Percentiles rank a stretch among this genome's conserved stretches.
Evolutionary conservation across 1,284 basidiomycete genomes (phyloP).

Genomic region (Tetrapyrgos nigripes): DNA sequence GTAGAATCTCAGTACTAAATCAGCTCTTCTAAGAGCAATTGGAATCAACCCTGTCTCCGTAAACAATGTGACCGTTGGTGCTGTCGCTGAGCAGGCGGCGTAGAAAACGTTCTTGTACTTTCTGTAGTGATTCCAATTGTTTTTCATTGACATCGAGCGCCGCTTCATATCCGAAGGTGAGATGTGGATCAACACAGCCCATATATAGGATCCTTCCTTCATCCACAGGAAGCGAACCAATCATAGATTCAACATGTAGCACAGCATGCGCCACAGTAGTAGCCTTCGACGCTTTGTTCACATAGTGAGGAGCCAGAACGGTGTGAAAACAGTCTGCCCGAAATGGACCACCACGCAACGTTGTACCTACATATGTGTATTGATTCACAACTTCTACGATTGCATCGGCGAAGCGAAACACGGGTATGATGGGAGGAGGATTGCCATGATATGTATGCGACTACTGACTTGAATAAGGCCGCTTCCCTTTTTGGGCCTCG

Average conservation of each 20-base stretch:
- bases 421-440: not conserved
- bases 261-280: constrained; percentile 2
- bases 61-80: no score
- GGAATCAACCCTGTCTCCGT: no score
- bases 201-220: constrained; percentile 10
- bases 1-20: no score
- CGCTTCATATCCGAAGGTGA: not conserved
- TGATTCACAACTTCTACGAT: not conserved
- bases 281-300: not conserved
- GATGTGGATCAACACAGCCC: constrained; percentile 2
- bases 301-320: not conserved
- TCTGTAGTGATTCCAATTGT: no score
- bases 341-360: not conserved
- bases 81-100: no score
- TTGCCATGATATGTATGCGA: not conserved
- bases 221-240: constrained; percentile 2
- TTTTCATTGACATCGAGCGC: no score
- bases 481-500: no score
- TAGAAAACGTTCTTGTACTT: no score
- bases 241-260: constrained; percentile 13
- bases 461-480: constrained; percentile 5
- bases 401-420: not conserved
- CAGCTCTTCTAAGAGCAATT: no score
- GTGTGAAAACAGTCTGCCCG: not conserved
- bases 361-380: constrained; percentile 6